These are phyloP conservation scores for Pichia phayaonensis DNA, from an alignment of 805 yeast genomes.

Conservation along the genomic window DNA sequence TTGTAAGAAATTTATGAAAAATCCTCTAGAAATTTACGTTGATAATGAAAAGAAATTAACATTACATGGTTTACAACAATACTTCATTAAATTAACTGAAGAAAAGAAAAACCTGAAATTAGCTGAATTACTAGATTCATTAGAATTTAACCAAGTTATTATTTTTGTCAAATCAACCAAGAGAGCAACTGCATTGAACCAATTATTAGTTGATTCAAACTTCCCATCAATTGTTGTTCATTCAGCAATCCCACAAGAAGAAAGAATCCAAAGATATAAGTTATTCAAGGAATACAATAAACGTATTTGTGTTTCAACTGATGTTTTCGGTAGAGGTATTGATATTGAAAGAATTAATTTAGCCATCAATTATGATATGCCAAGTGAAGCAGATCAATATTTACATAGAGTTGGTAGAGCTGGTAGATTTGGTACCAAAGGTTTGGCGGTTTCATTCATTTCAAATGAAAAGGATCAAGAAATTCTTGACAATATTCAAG, in stretches of 20 bases:
- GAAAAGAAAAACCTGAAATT: conserved; percentile 88
- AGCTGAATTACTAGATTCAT: conserved; percentile 84
- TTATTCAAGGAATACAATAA: conserved; percentile 96
- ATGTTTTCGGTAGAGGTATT: conserved; percentile 98
- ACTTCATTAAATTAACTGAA: conserved; percentile 83
- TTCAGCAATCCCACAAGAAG: conserved; percentile 92
- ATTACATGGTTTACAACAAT: conserved; percentile 96
- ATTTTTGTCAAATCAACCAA: conserved; percentile 87
- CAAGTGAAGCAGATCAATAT: conserved; percentile 94
- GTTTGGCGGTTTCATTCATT: conserved; percentile 89
- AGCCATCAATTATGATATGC: conserved; percentile 96
- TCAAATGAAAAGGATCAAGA: conserved; percentile 81
- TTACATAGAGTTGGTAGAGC: conserved; percentile 99
- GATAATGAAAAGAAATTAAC: conserved; percentile 97
- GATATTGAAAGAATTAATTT: conserved; percentile 97
- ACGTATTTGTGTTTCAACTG: conserved; percentile 97
- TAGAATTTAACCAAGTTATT: conserved; percentile 97
- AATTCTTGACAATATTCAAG: conserved; percentile 87
- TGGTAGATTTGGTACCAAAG: conserved; percentile 99
- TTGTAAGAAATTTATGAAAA: conserved; percentile 96
- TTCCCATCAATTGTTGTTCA: conserved; percentile 98
- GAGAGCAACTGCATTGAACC: conserved; percentile 89
- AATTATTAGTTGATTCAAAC: conserved; percentile 80
- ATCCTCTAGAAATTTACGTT: conserved; percentile 93
- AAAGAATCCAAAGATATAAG: conserved; percentile 94